Conservation (phyloP, 2,329 filamentous ascomycete genomes). For the Graphilbum sp. region DNA sequence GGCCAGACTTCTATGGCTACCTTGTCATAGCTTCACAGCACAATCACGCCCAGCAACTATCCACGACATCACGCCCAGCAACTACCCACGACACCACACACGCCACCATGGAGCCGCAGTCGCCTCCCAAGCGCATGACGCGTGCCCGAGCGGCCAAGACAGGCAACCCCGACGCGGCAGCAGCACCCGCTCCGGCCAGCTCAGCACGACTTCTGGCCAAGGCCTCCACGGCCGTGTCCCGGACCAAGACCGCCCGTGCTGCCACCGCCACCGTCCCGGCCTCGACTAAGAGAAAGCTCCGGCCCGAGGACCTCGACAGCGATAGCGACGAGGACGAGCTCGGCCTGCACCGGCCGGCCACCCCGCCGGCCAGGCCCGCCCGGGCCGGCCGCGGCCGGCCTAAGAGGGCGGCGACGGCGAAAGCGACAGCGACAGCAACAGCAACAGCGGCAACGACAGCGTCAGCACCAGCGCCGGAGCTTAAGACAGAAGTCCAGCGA, state of each 20-base stretch:
- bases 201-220: constrained; percentile 15
- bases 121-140: constrained; percentile 15
- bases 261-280: constrained; percentile 16
- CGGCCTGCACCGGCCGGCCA: constrained; percentile 8
- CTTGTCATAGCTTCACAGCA: no score
- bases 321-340: constrained; percentile 20
- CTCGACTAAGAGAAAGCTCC: constrained; percentile 34
- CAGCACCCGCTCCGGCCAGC: constrained; percentile 5
- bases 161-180: constrained; percentile 13
- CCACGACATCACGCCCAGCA: background rate
- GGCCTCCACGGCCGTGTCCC: constrained; percentile 29
- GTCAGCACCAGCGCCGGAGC: constrained; percentile 9
- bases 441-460: constrained; percentile 7
- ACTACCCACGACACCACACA: background rate
- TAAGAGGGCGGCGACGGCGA: constrained; percentile 23
- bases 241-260: constrained; percentile 25
- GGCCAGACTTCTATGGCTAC: no score
- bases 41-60: no score
- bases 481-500: no score
- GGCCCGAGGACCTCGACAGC: constrained; percentile 32
- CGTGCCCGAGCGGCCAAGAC: constrained; percentile 25
- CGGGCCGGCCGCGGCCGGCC: constrained; percentile 28
- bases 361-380: constrained; percentile 14
- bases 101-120: constrained; percentile 12
- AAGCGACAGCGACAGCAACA: constrained; percentile 10